A percentile compares a stretch with the other conserved stretches of the same genome.
These are phyloP conservation scores for Boletus insuetus DNA, from an alignment of 768 basidiomycete genomes.

Conservation along the genomic window DNA sequence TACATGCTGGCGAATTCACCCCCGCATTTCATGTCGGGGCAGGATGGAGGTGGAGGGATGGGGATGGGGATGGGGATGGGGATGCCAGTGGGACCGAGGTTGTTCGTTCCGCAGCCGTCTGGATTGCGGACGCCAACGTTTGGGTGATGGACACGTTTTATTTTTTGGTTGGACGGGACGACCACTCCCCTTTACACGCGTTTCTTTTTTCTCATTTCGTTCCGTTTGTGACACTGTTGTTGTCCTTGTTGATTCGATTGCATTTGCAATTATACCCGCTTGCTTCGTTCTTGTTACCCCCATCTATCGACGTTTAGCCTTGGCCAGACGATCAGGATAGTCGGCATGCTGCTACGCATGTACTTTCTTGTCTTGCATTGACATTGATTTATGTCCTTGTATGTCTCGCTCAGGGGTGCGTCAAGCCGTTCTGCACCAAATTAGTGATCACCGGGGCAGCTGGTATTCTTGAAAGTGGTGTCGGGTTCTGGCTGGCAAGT, in stretches of 20 bases:
- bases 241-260: not conserved
- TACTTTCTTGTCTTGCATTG: not conserved
- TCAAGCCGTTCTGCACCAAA: too few relatives aligned
- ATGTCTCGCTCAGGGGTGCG: not conserved
- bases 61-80: not conserved
- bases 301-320: not conserved
- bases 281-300: not conserved
- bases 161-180: too few relatives aligned
- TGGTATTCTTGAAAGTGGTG: too few relatives aligned
- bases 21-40: slow-evolving; percentile 21
- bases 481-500: too few relatives aligned
- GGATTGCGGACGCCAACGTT: slow-evolving; percentile 27
- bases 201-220: too few relatives aligned
- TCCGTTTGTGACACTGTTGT: too few relatives aligned
- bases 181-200: too few relatives aligned
- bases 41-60: not conserved
- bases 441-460: too few relatives aligned
- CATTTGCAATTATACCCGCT: not conserved
- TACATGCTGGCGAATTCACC: slow-evolving; percentile 29
- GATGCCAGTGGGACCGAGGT: slow-evolving; percentile 9
- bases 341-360: not conserved
- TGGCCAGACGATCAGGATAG: not conserved
- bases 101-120: slow-evolving; percentile 27
- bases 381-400: not conserved
- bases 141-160: slow-evolving; percentile 4